These are phyloP conservation scores for Rhodotorula taiwanensis DNA, from an alignment of 768 basidiomycete genomes.

Conservation along the genomic window DNA sequence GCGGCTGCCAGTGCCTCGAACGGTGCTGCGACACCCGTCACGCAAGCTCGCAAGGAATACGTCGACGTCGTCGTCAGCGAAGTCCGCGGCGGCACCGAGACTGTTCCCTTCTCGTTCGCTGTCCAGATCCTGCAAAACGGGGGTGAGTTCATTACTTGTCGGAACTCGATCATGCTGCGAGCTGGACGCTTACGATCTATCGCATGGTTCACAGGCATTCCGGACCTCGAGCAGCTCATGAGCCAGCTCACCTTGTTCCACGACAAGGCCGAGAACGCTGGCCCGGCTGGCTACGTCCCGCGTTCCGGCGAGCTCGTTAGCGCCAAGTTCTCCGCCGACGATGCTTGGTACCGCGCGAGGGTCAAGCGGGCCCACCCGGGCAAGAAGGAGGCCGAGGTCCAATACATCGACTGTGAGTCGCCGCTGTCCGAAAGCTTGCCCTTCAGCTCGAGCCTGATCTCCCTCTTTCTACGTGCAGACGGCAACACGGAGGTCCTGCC, in stretches of 20 bases:
- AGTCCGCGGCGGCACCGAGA: conserved; percentile 60
- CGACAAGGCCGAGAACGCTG: conserved; percentile 54
- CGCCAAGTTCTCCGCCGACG: conserved; percentile 73
- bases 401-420: conserved; percentile 61
- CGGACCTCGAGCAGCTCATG: conserved; percentile 88
- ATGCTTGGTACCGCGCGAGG: conserved; percentile 95
- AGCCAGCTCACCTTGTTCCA: conserved; percentile 84
- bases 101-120: conserved; percentile 64
- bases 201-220: conserved; percentile 58
- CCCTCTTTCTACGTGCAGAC: conserved; percentile 53
- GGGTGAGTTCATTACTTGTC: conserved; percentile 52
- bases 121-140: conserved; percentile 88
- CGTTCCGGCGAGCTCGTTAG: conserved; percentile 83
- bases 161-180: neutral
- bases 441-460: neutral
- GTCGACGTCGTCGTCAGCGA: conserved; percentile 89
- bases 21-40: conserved; percentile 50
- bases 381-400: conserved; percentile 89
- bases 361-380: conserved; percentile 75
- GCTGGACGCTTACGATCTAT: neutral
- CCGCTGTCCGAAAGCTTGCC: no score
- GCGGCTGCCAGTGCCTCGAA: conserved; percentile 10
- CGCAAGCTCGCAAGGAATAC: conserved; percentile 61
- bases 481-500: conserved; percentile 86
- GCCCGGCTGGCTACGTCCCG: conserved; percentile 65